Conservation (phyloP, 2,329 filamentous ascomycete genomes). For the Ophiocordyceps unilateralis region DNA sequence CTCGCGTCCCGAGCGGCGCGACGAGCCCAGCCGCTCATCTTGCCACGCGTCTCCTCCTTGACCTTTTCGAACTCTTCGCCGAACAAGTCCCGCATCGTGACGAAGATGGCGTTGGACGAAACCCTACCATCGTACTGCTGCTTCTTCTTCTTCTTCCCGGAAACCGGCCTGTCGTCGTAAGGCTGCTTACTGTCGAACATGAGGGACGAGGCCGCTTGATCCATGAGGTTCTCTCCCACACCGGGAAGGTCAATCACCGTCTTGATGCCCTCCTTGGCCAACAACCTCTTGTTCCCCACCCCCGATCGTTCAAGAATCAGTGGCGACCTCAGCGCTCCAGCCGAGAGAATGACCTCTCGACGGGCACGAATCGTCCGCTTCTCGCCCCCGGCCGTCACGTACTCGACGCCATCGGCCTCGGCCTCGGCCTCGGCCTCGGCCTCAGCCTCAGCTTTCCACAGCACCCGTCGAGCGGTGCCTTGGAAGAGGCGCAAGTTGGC, state of each 20-base stretch:
- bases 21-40: conserved; percentile 14
- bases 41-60: conserved; percentile 8
- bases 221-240: conserved; percentile 34
- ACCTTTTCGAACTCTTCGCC: conserved; percentile 9
- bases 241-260: conserved; percentile 26
- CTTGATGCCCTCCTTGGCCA: conserved; percentile 23
- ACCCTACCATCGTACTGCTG: conserved; percentile 6
- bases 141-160: background rate
- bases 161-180: too few species aligned
- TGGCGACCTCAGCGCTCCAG: conserved; percentile 32
- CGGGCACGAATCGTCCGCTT: conserved; percentile 16
- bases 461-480: conserved; percentile 17
- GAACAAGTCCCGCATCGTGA: conserved; percentile 17
- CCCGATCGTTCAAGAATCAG: conserved; percentile 35
- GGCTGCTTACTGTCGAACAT: conserved; percentile 7
- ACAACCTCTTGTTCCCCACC: conserved; percentile 25
- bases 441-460: conserved; percentile 8
- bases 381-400: conserved; percentile 17
- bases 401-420: conserved; percentile 18
- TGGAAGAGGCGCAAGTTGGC: conserved; percentile 21
- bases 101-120: conserved; percentile 14
- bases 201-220: conserved; percentile 23
- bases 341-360: conserved; percentile 29
- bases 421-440: conserved; percentile 8
- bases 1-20: conserved; percentile 5